A percentile compares a stretch with the other conserved stretches of the same genome.
phyloP scores from a whole-genome alignment of 768 basidiomycete species.

The Mycena albidolilacea region DNA sequence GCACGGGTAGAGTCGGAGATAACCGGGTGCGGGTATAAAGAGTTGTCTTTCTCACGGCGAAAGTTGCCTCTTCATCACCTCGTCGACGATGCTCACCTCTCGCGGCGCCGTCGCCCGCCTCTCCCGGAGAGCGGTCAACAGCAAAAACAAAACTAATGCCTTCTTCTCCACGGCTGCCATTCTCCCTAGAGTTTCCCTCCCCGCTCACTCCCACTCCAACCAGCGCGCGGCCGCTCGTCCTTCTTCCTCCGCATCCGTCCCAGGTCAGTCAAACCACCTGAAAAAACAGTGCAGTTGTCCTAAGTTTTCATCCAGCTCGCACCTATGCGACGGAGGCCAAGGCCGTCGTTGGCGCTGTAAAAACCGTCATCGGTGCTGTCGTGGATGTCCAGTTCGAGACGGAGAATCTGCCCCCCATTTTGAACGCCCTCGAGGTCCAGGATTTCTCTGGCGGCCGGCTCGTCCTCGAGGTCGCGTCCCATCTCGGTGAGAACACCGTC shows the following conservation, averaged over 20 bases:
- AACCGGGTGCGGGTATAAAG: conserved; percentile 20
- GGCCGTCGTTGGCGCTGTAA: conserved; percentile 82
- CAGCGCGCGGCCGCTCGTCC: conserved; percentile 65
- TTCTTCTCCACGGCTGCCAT: conserved; percentile 85
- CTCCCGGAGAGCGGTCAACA: conserved; percentile 86
- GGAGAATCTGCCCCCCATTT: conserved; percentile 95
- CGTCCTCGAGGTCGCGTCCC: conserved; percentile 98
- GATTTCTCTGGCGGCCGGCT: conserved; percentile 95
- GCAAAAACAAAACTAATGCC: conserved; percentile 81
- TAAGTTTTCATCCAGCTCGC: conserved; percentile 66
- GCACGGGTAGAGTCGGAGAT: not conserved
- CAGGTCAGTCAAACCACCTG: conserved; percentile 61
- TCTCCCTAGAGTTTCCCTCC: conserved; percentile 68
- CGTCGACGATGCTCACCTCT: conserved; percentile 83
- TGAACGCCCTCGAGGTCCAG: conserved; percentile 99
- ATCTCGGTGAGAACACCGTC: conserved; percentile 99
- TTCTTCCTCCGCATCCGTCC: conserved; percentile 63
- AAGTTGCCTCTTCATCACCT: conserved; percentile 34
- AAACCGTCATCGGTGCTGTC: conserved; percentile 99
- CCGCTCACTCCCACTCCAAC: conserved; percentile 51
- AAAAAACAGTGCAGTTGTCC: conserved; percentile 11
- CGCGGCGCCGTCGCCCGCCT: conserved; percentile 90
- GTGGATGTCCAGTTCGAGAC: conserved; percentile 99
- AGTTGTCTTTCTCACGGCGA: conserved; percentile 16
- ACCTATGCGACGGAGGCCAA: conserved; percentile 94